Base-by-base conservation (phyloP, 805 yeast species). In the Naumovozyma baii region DNA sequence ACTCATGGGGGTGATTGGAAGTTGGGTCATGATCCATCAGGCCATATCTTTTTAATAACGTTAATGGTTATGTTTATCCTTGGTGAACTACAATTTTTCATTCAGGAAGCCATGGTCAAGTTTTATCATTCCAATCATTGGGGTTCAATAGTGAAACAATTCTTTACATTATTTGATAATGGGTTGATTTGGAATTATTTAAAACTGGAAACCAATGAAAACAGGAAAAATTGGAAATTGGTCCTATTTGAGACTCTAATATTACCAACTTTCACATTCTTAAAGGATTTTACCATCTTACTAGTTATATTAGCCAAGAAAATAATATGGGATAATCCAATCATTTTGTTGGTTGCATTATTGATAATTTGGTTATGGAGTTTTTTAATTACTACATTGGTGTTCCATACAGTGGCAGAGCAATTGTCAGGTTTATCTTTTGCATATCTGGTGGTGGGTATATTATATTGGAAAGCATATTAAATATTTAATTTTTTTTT, bases 1-100 rank as follows among this genome's bases (percentile, higher is more conserved):
- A 38, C 55, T 44, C 20, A 73, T 52, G 86, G 78, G 37, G 81
- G 97, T 0, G 42, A 51, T 13, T 83, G 90, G 92, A 44, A 48
- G 5, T 86, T 95, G 0, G 98, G 98, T 0, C 95, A 86, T 55
- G 98, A 92, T 63, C 95, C 97, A 4, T 80, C 90, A 44, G 98
- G 98, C 0, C 98, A 92, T 56, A 80, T 85, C 1, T 92, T 88
- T 51, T 58, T 92, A 32, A 64, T 90, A 9, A 58, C 61, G 5
- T 22, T 57, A 28, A 59, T 60, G 64, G 43, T 54, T 4, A 55
- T 56, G 61, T 73, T 82, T 41, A 53, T 90, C 47, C 66, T 83
- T 53, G 76, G 76, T 40, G 96, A 88, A 55, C 55, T 54, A 18
- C 47, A 34, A 59, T 50, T 56, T 39, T 32, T 57, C 25, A 38